Evolutionary conservation across 1,284 basidiomycete genomes (phyloP), one percentile per base, ranked within the genome.

Genomic region (Coniferiporia sulphurascens): DNA sequence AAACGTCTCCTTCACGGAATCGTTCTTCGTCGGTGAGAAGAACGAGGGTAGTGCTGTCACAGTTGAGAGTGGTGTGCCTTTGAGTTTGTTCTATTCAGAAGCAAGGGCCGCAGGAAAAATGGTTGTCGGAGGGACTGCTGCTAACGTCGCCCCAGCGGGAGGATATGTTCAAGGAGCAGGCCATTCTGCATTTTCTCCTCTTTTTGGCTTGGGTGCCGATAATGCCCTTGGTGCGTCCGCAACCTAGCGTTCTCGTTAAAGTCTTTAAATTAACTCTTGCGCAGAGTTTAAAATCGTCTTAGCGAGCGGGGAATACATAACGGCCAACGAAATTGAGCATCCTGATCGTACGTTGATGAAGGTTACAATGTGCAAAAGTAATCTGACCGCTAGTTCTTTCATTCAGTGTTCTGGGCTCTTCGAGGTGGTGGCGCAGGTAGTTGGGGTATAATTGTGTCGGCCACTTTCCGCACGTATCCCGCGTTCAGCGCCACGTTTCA

Each of bases 81-180:
- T 69, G 38, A 63, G 65, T 15, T 53, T 55, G 3, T 22, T 73
- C 10, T 73, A 73, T 52, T 35, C 12, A 17, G 65, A 62, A 10
- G 52, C 66, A 0, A 68, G 69, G 51, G 63, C 57, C 0, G 48
- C 62, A 34, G 66, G 67, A 1, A 70, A 68, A 61, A 64, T 72
- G 22, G 62, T 66, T 43, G 68, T 73, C 15, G 70, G 70, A 7
- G 71, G 69, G 4, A 63, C 65, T 8, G 68, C 70, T 0, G 67
- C 69, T 3, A 70, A 69, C 1, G 70, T 71, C n/a, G 65, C 61
- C 4, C 57, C 67, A 1, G 70, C 68, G 13, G 71, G 69, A 13
- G 72, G 72, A 12, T 72, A 71, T 54, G 59, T 67, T 32, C 72
- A 72, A 63, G 72, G 71, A 4, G 72, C 63, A 3, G 72, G 72